A percentile compares a stretch with the other conserved stretches of the same genome.
phyloP scores from a whole-genome alignment of 371 early-diverging fungal genomes.

The Zychaea mexicana region DNA sequence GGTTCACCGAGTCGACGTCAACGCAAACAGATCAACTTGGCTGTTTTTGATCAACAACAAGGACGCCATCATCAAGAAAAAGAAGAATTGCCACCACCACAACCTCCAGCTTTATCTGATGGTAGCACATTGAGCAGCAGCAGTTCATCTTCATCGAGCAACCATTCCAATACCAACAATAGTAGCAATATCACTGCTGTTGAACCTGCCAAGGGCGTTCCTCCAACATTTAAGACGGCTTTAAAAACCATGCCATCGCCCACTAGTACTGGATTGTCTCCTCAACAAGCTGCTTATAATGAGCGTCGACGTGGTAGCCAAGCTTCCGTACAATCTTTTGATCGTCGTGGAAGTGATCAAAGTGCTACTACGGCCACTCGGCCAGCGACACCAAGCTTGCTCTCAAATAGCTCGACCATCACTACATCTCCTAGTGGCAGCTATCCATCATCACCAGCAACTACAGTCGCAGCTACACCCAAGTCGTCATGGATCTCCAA shows the following conservation, averaged over 20 bases:
- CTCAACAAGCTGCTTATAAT: background rate
- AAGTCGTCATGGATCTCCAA: constrained; percentile 44
- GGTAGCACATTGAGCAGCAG: constrained; percentile 46
- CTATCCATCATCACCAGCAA: constrained; percentile 10
- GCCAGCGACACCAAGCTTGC: constrained; percentile 35
- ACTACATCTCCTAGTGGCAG: constrained; percentile 12
- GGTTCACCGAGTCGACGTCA: constrained; percentile 23
- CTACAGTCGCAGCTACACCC: constrained; percentile 8
- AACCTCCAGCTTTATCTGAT: constrained; percentile 40
- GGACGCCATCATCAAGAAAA: no score
- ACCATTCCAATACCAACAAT: constrained; percentile 4
- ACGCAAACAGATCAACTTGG: constrained; percentile 44
- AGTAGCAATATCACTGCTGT: background rate
- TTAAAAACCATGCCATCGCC: background rate
- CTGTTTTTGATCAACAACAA: constrained; percentile 28
- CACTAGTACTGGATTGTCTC: background rate
- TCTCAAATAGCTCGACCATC: constrained; percentile 43
- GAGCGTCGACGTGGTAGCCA: constrained; percentile 31
- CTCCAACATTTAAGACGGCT: background rate
- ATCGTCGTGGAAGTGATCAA: constrained; percentile 32
- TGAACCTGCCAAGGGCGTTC: background rate
- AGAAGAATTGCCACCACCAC: constrained; percentile 12
- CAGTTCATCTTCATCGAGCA: constrained; percentile 16
- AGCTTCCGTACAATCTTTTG: constrained; percentile 34
- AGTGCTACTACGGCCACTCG: constrained; percentile 12